phyloP scores from a whole-genome alignment of 192 early-diverging fungal species.

The Funneliformis geosporum region DNA sequence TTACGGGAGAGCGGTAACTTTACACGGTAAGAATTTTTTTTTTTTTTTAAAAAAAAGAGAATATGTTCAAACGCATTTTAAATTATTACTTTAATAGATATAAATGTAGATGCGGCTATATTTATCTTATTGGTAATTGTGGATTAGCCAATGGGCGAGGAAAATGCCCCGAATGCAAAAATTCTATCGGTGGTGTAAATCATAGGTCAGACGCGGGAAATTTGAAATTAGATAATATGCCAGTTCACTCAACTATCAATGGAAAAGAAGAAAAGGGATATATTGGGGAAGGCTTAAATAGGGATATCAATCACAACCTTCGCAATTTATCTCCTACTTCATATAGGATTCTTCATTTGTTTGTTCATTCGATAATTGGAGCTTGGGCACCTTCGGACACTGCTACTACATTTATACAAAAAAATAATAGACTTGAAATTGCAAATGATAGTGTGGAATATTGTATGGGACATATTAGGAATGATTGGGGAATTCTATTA shows the following conservation, averaged over 20 bases:
- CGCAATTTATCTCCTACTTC: constrained; percentile 9
- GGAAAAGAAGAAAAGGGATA: not conserved
- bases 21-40: not conserved
- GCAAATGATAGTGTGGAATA: not conserved
- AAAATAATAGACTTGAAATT: not conserved
- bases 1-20: not conserved
- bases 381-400: not conserved
- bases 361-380: constrained; percentile 19
- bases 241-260: not conserved
- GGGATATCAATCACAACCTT: not conserved
- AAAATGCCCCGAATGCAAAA: not conserved
- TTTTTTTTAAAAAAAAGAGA: not conserved
- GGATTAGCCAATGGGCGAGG: not conserved
- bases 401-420: not conserved
- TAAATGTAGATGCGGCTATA: not conserved
- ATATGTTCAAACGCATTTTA: not conserved
- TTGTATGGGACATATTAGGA: constrained; percentile 26
- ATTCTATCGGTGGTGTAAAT: not conserved
- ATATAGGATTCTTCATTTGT: constrained; percentile 25
- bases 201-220: not conserved
- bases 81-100: constrained; percentile 8
- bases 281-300: not conserved
- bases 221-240: not conserved
- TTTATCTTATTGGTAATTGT: not conserved
- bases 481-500: constrained; percentile 27